Base-by-base conservation (phyloP, 2,329 filamentous ascomycete species). In the Calonectria leucothoes region DNA sequence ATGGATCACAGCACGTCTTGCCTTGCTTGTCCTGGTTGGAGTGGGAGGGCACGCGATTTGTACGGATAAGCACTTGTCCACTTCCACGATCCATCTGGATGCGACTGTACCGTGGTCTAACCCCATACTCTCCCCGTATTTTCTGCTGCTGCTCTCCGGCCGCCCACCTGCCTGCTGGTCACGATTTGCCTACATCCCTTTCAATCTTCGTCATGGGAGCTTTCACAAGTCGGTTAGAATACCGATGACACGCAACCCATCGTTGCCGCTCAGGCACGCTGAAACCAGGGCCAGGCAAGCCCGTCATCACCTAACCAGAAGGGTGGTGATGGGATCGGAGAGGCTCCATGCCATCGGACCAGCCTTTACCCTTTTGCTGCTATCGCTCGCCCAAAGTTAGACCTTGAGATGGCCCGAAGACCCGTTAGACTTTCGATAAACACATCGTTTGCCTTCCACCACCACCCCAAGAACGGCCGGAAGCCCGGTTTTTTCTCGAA, bases 291-390 rank as follows among this genome's bases (percentile, higher is more conserved):
- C 55, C 33, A 37, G 37, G 33, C 14, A 37, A 35, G 55, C 33
- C n/a, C n/a, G n/a, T 23, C 20, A 45, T 37, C 31, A 59, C 33
- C 35, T 63, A 33, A 37, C 25, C 42, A 39, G 35, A 51, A 39
- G 52, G 68, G 39, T 31, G 49, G 37, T 64, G 55, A 74, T 61
- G 33, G 42, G 33, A 74, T 72, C 67, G 66, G 68, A 73, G 51
- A 70, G 76, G 57, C 76, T 76, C 72, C 70, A 75, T 72, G 66
- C 33, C 37, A 66, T 57, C 52, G 59, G 52, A 63, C 73, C 39
- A 51, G 42, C 66, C 70, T 52, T 67, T 67, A 69, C 57, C 49
- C 49, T 66, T 66, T 23, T 35, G 27, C 55, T 37, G 12, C n/a
- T 14, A 59, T 59, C 33, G 55, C 55, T 23, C 23, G 55, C 35